These are phyloP conservation scores for Cercophora samala DNA, from an alignment of 495 filamentous ascomycete species.

Conservation along the genomic window DNA sequence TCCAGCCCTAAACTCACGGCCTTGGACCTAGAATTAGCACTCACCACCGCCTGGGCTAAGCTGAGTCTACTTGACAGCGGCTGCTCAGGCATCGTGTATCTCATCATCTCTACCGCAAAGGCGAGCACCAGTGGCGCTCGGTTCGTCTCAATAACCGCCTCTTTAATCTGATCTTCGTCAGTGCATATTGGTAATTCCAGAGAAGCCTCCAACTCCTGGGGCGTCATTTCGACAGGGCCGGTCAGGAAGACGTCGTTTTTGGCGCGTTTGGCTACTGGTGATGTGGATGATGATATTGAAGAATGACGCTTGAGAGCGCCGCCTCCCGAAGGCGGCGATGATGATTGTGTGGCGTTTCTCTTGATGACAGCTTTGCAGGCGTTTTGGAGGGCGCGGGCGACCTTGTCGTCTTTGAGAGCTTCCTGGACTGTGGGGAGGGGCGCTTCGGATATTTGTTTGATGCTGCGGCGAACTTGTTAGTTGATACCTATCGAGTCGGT, in stretches of 20 bases:
- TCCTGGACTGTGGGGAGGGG: conserved; percentile 51
- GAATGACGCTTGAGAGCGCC: conserved; percentile 38
- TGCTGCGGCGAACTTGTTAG: conserved; percentile 34
- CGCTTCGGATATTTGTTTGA: conserved; percentile 60
- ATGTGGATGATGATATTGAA: conserved; percentile 2
- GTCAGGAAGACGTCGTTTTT: conserved; percentile 39
- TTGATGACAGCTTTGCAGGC: conserved; percentile 63
- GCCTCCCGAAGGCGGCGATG: conserved; percentile 10
- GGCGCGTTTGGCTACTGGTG: conserved; percentile 40
- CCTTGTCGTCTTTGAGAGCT: conserved; percentile 67
- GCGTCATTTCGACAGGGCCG: conserved; percentile 45
- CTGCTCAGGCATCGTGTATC: conserved; percentile 78
- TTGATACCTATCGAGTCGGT: background rate
- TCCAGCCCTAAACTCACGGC: conserved; percentile 71
- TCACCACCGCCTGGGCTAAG: conserved; percentile 74
- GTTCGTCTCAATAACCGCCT: conserved; percentile 65
- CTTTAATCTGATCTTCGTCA: conserved; percentile 57
- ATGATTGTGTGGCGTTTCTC: conserved; percentile 27
- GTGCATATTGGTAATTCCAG: conserved; percentile 57
- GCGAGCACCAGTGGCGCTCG: conserved; percentile 77
- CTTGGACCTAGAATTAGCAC: conserved; percentile 70
- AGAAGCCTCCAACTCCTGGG: conserved; percentile 61
- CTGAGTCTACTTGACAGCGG: conserved; percentile 77
- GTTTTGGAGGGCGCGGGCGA: conserved; percentile 63
- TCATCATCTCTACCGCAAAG: conserved; percentile 69